Percentiles rank a stretch among this genome's conserved stretches.
These are phyloP conservation scores for Priceomyces castillae DNA, from an alignment of 805 yeast genomes.

Conservation along the genomic window DNA sequence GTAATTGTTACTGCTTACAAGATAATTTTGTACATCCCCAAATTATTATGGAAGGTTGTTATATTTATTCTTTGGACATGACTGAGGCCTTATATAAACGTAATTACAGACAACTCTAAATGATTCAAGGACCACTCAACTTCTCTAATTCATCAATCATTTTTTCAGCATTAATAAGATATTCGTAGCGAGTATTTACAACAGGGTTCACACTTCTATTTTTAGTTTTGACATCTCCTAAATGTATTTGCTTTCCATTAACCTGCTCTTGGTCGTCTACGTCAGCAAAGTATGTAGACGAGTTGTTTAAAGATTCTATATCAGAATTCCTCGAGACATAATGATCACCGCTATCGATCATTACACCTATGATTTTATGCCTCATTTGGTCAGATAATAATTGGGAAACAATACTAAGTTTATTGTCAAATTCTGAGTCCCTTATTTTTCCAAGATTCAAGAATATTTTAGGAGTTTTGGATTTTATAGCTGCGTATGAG, in stretches of 20 bases:
- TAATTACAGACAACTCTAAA: background rate
- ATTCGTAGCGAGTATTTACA: slow-evolving; percentile 12
- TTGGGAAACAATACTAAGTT: slow-evolving; percentile 10
- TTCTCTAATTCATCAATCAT: slow-evolving; percentile 18
- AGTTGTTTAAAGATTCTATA: slow-evolving; percentile 6
- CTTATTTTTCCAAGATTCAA: slow-evolving; percentile 27
- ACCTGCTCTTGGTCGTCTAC: slow-evolving; percentile 4
- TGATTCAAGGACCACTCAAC: slow-evolving; percentile 11
- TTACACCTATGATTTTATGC: slow-evolving; percentile 31
- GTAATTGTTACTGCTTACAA: slow-evolving; percentile 49
- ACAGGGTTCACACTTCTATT: background rate
- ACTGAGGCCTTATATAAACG: background rate
- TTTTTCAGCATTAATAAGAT: slow-evolving; percentile 22
- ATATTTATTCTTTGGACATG: slow-evolving; percentile 5
- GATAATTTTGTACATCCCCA: slow-evolving; percentile 21
- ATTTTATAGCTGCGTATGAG: slow-evolving; percentile 13
- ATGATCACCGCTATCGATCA: slow-evolving; percentile 40
- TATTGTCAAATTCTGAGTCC: slow-evolving; percentile 14
- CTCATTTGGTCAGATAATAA: slow-evolving; percentile 17
- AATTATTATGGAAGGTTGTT: slow-evolving; percentile 21
- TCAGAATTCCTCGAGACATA: slow-evolving; percentile 18
- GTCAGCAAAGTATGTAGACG: background rate
- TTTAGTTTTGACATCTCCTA: background rate
- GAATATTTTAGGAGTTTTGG: slow-evolving; percentile 21
- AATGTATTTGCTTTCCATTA: slow-evolving; percentile 9